Conservation (phyloP, 495 filamentous ascomycete species). For the Tetracladium setigerum region DNA sequence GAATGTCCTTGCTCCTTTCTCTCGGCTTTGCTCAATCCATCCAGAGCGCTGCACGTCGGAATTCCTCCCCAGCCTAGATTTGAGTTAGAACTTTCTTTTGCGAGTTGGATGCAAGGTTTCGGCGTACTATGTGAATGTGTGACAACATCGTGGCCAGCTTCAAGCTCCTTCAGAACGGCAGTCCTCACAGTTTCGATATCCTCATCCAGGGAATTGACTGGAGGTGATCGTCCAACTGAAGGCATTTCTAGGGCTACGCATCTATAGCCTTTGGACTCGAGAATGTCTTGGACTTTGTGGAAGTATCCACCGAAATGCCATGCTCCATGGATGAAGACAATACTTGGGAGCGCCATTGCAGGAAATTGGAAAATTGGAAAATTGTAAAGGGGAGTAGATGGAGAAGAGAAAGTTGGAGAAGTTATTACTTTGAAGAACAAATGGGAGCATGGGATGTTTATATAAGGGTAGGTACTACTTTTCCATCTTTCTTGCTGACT, state of each 20-base stretch:
- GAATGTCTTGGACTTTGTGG: conserved; percentile 19
- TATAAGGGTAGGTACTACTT: too few relatives aligned
- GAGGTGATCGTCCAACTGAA: conserved; percentile 7
- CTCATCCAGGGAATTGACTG: conserved; percentile 2
- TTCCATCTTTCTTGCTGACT: too few relatives aligned
- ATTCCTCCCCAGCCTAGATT: conserved; percentile 4
- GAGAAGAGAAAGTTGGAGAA: too few relatives aligned
- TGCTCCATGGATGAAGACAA: conserved; percentile 32
- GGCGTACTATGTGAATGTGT: conserved; percentile 6
- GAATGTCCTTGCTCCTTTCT: conserved; percentile 8
- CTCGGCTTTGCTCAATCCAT: conserved; percentile 10
- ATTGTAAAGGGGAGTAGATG: too few relatives aligned
- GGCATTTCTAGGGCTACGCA: conserved; percentile 23
- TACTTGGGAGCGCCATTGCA: conserved; percentile 4
- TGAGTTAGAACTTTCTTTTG: background rate
- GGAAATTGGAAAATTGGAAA: background rate
- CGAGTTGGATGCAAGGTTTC: too few relatives aligned
- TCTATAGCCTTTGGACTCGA: conserved; percentile 24
- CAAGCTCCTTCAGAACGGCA: conserved; percentile 12
- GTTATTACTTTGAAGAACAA: too few relatives aligned
- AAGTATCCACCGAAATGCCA: conserved; percentile 31
- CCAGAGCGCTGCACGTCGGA: conserved; percentile 8
- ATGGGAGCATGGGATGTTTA: too few relatives aligned
- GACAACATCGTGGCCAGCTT: conserved; percentile 10
- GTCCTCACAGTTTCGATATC: conserved; percentile 10